Evolutionary conservation across 495 filamentous ascomycete species (phyloP).

Genomic region (Physcia stellaris): DNA sequence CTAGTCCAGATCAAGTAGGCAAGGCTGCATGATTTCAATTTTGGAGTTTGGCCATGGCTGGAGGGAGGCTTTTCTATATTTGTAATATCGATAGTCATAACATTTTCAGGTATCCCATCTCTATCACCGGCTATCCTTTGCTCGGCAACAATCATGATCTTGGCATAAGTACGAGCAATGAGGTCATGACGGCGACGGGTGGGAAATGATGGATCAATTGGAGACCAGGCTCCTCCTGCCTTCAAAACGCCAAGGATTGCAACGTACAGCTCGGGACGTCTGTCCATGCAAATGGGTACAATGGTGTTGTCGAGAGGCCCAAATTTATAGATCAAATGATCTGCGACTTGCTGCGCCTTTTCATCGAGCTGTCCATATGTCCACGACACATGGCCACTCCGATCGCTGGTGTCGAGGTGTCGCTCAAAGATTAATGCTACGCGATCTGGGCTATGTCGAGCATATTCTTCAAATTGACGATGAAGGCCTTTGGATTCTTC

Average conservation of each 20-base stretch:
- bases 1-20: conserved; percentile 27
- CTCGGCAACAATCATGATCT: conserved; percentile 17
- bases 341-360: conserved; percentile 18
- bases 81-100: conserved; percentile 16
- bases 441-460: conserved; percentile 11
- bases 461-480: conserved; percentile 26
- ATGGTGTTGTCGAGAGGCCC: conserved; percentile 26
- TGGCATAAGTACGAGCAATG: conserved; percentile 18
- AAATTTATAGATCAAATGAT: conserved; percentile 12
- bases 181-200: conserved; percentile 24
- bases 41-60: not conserved
- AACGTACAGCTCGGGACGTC: conserved; percentile 65
- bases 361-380: conserved; percentile 22
- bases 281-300: conserved; percentile 69
- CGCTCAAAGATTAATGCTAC: conserved; percentile 20
- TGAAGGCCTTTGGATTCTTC: conserved; percentile 16
- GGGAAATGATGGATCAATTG: conserved; percentile 25
- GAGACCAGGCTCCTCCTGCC: conserved; percentile 31
- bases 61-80: conserved; percentile 2
- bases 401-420: conserved; percentile 7
- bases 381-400: too few relatives aligned
- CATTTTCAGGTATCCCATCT: conserved; percentile 20
- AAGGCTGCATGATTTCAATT: conserved; percentile 14
- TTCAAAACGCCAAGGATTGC: conserved; percentile 71
- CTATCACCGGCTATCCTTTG: conserved; percentile 4